Percentiles rank a stretch among this genome's conserved stretches.
These are phyloP conservation scores for Hyaloraphidium curvatum DNA, from an alignment of 192 early-diverging fungal genomes.

Conservation along the genomic window DNA sequence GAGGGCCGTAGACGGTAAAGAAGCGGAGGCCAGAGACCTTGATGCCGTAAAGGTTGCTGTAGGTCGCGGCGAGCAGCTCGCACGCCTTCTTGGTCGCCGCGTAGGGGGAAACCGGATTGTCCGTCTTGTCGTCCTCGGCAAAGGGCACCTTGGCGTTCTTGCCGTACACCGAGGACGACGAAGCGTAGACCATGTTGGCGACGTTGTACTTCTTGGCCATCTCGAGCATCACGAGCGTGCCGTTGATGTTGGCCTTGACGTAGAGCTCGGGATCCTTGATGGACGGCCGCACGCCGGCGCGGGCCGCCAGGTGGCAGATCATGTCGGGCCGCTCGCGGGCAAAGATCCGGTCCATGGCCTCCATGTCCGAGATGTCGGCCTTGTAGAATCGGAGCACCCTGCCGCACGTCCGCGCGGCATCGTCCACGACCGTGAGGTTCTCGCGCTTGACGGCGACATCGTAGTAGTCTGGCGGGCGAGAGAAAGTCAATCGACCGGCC, in stretches of 20 bases:
- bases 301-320: slow-evolving; percentile 7
- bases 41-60: slow-evolving; percentile 3
- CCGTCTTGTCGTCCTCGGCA: slow-evolving; percentile 6
- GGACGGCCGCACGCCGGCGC: slow-evolving; percentile 4
- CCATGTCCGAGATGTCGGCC: not conserved
- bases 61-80: slow-evolving; percentile 7
- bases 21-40: slow-evolving; percentile 8
- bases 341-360: slow-evolving; percentile 6
- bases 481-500: too few relatives aligned
- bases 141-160: slow-evolving; percentile 8
- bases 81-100: slow-evolving; percentile 11
- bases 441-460: slow-evolving; percentile 4
- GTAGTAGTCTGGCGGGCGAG: too few relatives aligned
- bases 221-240: slow-evolving; percentile 8
- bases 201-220: slow-evolving; percentile 1
- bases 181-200: slow-evolving; percentile 7
- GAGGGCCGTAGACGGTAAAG: slow-evolving; percentile 11
- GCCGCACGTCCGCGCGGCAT: not conserved
- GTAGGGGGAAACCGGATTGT: slow-evolving; percentile 4
- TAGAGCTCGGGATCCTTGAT: slow-evolving; percentile 1
- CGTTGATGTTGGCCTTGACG: slow-evolving; percentile 8
- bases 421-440: slow-evolving; percentile 1
- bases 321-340: not conserved
- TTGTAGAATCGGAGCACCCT: not conserved
- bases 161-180: slow-evolving; percentile 8